phyloP scores from a whole-genome alignment of 1,284 basidiomycete species.

The Boletus nobilissimus region DNA sequence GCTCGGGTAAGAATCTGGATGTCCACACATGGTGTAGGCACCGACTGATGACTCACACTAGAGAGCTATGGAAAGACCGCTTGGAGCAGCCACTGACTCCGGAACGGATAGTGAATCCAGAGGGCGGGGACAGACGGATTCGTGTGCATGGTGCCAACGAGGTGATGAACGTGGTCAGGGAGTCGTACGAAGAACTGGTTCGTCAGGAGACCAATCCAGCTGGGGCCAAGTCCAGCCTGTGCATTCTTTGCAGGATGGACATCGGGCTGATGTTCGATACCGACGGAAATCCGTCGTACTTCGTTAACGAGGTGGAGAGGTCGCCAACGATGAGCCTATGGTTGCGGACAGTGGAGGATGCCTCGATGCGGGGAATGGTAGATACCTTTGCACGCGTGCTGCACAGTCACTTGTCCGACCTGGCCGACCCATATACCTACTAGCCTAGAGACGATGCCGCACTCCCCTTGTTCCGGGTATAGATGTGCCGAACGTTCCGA shows the following conservation, averaged over 20 bases:
- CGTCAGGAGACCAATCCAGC: background rate
- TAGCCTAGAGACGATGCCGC: too few relatives aligned
- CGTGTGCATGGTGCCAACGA: rapidly evolving
- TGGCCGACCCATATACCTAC: background rate
- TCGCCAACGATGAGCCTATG: background rate
- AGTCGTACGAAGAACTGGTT: background rate
- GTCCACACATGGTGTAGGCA: background rate
- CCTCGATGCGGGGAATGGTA: background rate
- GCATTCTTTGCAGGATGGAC: background rate
- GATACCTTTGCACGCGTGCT: background rate
- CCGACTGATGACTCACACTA: too few relatives aligned
- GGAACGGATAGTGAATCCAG: background rate
- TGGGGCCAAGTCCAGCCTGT: background rate
- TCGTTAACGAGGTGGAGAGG: background rate
- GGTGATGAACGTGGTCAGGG: background rate
- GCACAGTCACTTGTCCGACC: background rate
- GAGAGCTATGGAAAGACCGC: too few relatives aligned
- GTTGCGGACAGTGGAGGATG: background rate
- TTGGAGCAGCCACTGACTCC: background rate
- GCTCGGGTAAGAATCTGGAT: background rate
- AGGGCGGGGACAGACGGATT: background rate
- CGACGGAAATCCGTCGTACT: background rate
- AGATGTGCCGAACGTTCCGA: too few relatives aligned
- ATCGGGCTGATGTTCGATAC: background rate
- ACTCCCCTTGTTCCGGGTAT: too few relatives aligned